Conservation (phyloP, 2,329 filamentous ascomycete species). For the Colletotrichum viniferum region DNA sequence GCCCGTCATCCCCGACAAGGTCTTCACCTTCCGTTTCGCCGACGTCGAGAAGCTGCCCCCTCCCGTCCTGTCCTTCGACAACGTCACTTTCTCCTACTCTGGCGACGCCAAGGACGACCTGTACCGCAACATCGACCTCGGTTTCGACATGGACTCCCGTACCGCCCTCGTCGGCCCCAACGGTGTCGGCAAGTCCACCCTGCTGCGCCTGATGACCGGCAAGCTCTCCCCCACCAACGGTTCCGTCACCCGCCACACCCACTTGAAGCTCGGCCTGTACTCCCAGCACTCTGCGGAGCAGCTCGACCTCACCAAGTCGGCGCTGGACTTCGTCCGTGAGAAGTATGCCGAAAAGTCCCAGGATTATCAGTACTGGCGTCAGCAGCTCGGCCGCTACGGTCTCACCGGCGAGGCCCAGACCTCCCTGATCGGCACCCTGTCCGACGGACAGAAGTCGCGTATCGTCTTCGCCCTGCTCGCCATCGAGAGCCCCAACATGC, state of each 20-base stretch:
- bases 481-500: slow-evolving; percentile 96
- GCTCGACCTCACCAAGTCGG: slow-evolving; percentile 96
- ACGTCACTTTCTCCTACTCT: slow-evolving; percentile 98
- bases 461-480: slow-evolving; percentile 97
- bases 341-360: slow-evolving; percentile 89
- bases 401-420: slow-evolving; percentile 93
- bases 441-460: slow-evolving; percentile 96
- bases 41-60: slow-evolving; percentile 99
- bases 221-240: slow-evolving; percentile 87
- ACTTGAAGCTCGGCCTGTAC: slow-evolving; percentile 98
- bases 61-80: slow-evolving; percentile 92
- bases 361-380: slow-evolving; percentile 99
- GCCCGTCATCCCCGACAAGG: slow-evolving; percentile 80
- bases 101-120: slow-evolving; percentile 88
- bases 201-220: slow-evolving; percentile 95
- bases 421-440: slow-evolving; percentile 95
- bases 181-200: slow-evolving; percentile 98
- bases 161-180: slow-evolving; percentile 97
- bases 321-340: slow-evolving; percentile 96
- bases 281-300: slow-evolving; percentile 98
- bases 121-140: slow-evolving; percentile 95
- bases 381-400: slow-evolving; percentile 95
- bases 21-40: slow-evolving; percentile 98
- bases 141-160: slow-evolving; percentile 99
- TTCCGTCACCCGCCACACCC: slow-evolving; percentile 87